Percentiles rank a stretch among this genome's conserved stretches.
Evolutionary conservation across 192 early-diverging fungal genomes (phyloP).

Genomic region (Tieghemiomyces parasiticus): DNA sequence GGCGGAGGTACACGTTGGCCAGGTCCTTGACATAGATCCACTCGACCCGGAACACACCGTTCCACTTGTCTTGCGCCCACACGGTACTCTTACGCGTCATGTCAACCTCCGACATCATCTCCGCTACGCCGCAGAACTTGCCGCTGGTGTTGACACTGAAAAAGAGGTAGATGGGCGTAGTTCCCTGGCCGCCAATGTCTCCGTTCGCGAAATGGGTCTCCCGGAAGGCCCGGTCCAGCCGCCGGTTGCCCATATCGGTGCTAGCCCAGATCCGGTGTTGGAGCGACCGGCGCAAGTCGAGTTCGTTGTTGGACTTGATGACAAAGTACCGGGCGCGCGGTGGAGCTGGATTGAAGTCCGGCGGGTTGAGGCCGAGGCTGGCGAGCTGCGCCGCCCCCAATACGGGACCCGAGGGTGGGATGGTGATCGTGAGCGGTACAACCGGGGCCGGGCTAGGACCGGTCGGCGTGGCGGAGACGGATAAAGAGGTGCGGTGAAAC

Average conservation of each 20-base stretch:
- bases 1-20: conserved; percentile 29
- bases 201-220: conserved; percentile 14
- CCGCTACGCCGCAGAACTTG: conserved; percentile 39
- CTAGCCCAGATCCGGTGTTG: conserved; percentile 36
- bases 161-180: conserved; percentile 35
- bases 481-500: no score
- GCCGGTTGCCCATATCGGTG: conserved; percentile 38
- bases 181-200: no score
- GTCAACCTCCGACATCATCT: conserved; percentile 32
- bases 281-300: conserved; percentile 30
- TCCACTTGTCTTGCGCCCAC: conserved; percentile 31
- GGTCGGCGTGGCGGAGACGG: no score
- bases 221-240: conserved; percentile 30
- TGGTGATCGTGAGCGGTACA: no score
- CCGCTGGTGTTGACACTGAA: conserved; percentile 37
- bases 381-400: not conserved
- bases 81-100: conserved; percentile 19
- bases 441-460: no score
- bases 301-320: conserved; percentile 37
- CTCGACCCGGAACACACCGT: conserved; percentile 30
- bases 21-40: conserved; percentile 43
- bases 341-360: not conserved
- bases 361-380: not conserved
- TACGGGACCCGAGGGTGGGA: not conserved
- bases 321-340: conserved; percentile 35